Base-by-base conservation (phyloP, 2,329 filamentous ascomycete species). In the Ascochyta viciae-villosae region DNA sequence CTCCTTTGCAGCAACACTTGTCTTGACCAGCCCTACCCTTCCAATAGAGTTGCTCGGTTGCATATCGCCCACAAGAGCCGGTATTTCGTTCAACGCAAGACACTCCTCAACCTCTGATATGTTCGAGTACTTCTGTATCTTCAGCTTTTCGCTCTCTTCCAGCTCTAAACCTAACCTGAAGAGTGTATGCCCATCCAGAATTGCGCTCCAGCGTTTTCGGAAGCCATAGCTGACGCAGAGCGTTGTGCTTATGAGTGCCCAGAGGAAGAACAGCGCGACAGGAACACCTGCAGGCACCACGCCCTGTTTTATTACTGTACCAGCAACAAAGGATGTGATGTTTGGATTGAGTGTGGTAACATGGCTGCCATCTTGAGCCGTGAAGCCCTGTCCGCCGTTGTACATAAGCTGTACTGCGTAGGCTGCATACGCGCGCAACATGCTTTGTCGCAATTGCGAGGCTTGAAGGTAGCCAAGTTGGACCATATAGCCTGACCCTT, bases 321-420 rank as follows among this genome's bases (percentile, higher is more conserved):
- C 54, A 3, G 39, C 8, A 6, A 48, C n/a, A 16, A 57, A 60
- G 3, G 40, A 40, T 3, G 50, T 52, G 10, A 48, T 29, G 26
- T 57, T 41, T 2, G 52, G 45, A 8, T 57, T 48, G 9, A 37
- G 7, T 3, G 41, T 40, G 10, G 23, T 22, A 3, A 56, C 16
- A 2, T 50, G 39, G 15, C 33, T 53, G 19, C 45, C 52, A 16
- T 48, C 40, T 4, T 35, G 23, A 10, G 34, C 31, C 6, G 49
- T 54, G n/a, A 46, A 60, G 40, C 37, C 52, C n/a, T 54, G 52
- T 1, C 57, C 45, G 16, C 45, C 49, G 9, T 56, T 60, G 31
- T 53, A 60, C 49, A 56, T 47, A 4, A 54, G 39, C 16, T 56
- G 45, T 7, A 45, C 16, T 2, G 57, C 57, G 23, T 60, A 60